Evolutionary conservation across 2,329 filamentous ascomycete species (phyloP).

Genomic region (Exserohilum turcica): DNA sequence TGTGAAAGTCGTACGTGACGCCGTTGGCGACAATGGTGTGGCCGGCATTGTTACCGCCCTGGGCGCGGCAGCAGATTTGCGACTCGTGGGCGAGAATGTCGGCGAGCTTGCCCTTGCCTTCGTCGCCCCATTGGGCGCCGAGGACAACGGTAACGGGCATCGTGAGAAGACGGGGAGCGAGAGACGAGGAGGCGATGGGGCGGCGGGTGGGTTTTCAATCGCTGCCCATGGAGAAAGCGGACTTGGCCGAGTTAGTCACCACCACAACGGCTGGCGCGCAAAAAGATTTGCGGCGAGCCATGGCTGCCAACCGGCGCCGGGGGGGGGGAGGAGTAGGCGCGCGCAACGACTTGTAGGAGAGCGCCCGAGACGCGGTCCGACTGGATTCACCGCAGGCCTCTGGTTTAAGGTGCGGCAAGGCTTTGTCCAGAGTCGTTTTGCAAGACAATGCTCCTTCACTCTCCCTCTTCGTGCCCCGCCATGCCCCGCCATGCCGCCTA

Average conservation of each 20-base stretch:
- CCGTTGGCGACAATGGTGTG: slow-evolving; percentile 53
- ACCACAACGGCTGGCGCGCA: slow-evolving; percentile 16
- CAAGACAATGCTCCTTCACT: not conserved
- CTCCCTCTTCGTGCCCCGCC: slow-evolving; percentile 19
- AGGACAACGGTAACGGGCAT: slow-evolving; percentile 63
- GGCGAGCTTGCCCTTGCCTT: slow-evolving; percentile 65
- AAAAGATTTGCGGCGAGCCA: slow-evolving; percentile 31
- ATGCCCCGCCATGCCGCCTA: slow-evolving; percentile 15
- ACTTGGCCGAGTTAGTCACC: slow-evolving; percentile 23
- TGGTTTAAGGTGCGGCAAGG: not conserved
- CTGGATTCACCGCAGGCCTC: not conserved
- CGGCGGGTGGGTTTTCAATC: slow-evolving; percentile 27
- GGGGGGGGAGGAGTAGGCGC: not conserved
- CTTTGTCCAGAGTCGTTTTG: not conserved
- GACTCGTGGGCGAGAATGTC: slow-evolving; percentile 60
- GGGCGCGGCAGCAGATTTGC: slow-evolving; percentile 63
- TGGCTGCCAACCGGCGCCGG: slow-evolving; percentile 3
- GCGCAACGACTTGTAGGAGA: not conserved
- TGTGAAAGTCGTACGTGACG: slow-evolving; percentile 53
- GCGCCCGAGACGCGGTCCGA: not conserved
- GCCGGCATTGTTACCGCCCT: slow-evolving; percentile 65
- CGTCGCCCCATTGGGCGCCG: slow-evolving; percentile 66
- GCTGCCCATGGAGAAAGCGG: slow-evolving; percentile 19
- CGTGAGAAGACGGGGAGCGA: slow-evolving; percentile 15
- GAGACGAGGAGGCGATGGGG: slow-evolving; percentile 18